phyloP scores from a whole-genome alignment of 495 filamentous ascomycete genomes.

The Aspergillus taichungensis region DNA sequence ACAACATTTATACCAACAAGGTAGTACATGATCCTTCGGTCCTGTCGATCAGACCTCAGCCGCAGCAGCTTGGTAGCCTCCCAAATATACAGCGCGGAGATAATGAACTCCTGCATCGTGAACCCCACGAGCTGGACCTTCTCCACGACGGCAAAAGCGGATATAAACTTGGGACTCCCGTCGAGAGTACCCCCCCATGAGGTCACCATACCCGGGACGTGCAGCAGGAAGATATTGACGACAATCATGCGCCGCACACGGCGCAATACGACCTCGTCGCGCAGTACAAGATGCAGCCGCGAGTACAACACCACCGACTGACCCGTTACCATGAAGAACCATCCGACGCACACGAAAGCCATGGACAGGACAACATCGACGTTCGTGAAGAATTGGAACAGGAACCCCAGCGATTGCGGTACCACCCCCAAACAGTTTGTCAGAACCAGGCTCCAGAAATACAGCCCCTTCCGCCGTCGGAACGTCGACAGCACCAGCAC shows the following conservation, averaged over 20 bases:
- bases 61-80: constrained; percentile 44
- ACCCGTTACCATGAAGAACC: constrained; percentile 47
- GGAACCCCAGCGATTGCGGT: constrained; percentile 43
- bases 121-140: constrained; percentile 49
- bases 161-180: constrained; percentile 3
- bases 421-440: constrained; percentile 36
- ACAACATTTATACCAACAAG: constrained; percentile 46
- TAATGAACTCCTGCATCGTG: constrained; percentile 46
- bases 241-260: constrained; percentile 37
- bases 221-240: constrained; percentile 34
- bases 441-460: constrained; percentile 45
- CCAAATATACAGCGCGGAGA: constrained; percentile 50
- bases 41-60: constrained; percentile 31
- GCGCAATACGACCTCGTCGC: constrained; percentile 33
- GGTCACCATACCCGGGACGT: constrained; percentile 42
- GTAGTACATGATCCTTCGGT: constrained; percentile 43
- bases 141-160: constrained; percentile 46
- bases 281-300: constrained; percentile 40
- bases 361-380: constrained; percentile 29
- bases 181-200: constrained; percentile 39
- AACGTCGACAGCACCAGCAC: constrained; percentile 43
- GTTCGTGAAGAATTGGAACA: constrained; percentile 40
- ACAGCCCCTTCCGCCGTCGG: constrained; percentile 42
- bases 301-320: constrained; percentile 46
- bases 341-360: constrained; percentile 40